These are phyloP conservation scores for Alternaria sp. DNA, from an alignment of 2,329 filamentous ascomycete genomes.

Conservation along the genomic window DNA sequence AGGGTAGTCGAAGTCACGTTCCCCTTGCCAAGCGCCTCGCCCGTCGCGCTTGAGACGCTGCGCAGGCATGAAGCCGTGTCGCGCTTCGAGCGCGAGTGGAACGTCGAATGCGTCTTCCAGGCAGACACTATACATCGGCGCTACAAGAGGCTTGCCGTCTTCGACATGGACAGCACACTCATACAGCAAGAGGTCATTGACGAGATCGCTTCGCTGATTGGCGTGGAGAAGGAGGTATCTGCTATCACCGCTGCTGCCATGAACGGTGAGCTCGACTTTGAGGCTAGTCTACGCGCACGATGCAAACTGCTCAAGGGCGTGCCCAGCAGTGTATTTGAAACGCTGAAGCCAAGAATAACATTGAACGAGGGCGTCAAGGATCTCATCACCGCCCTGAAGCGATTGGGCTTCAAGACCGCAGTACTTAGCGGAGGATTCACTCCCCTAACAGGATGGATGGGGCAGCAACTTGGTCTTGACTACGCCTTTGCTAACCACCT, in stretches of 20 bases:
- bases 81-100: conserved; percentile 87
- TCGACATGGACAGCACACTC: conserved; percentile 98
- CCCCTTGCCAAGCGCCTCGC: conserved; percentile 60
- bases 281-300: conserved; percentile 79
- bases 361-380: conserved; percentile 82
- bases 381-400: conserved; percentile 75
- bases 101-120: conserved; percentile 82
- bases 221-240: conserved; percentile 81
- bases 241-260: conserved; percentile 92
- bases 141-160: conserved; percentile 86
- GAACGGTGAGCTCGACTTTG: conserved; percentile 94
- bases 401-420: conserved; percentile 82
- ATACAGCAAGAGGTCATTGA: conserved; percentile 99
- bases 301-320: conserved; percentile 83
- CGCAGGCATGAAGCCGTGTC: conserved; percentile 80
- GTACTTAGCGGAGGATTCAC: conserved; percentile 93
- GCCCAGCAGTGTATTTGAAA: conserved; percentile 76
- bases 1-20: conserved; percentile 71
- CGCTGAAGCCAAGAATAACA: conserved; percentile 75
- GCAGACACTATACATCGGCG: conserved; percentile 74
- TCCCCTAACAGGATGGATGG: conserved; percentile 87
- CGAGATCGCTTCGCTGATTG: conserved; percentile 83
- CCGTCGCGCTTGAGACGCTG: conserved; percentile 67
- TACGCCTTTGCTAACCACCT: conserved; percentile 90
- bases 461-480: conserved; percentile 79